Base-by-base conservation (phyloP, 495 filamentous ascomycete genomes). In the Penicillium lividum region DNA sequence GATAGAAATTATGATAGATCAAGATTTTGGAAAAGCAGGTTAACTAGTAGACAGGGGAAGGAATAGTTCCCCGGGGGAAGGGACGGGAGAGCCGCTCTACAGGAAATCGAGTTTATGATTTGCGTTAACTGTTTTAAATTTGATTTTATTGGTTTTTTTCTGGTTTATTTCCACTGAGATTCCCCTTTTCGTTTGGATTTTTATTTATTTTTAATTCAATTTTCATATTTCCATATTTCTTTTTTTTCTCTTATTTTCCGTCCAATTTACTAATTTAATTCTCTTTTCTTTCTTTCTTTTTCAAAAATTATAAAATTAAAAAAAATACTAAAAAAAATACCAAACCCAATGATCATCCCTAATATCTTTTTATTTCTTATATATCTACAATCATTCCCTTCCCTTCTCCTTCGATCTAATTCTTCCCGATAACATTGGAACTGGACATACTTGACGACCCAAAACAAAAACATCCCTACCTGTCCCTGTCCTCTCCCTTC, bases 61-160 rank as follows among this genome's bases (percentile, higher is more conserved):
- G 64, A 68, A 62, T 70, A 68, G 72, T 61, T 65, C 65, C 66
- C 63, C 65, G 67, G 66, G 66, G 58, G 58, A 36, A 47, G 70
- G 67, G 63, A 68, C 68, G 71, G 73, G 69, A 72, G 69, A 73
- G 73, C 69, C 71, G 68, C 68, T 63, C 49, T 63, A 63, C 62
- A 66, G 64, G 59, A 68, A 66, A 65, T 61, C 16, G n/a, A 53
- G 22, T 18, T 54, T 54, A 33, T 34, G 53, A 55, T 55, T 55
- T 31, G 40, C 28, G 22, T 45, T 22, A 22, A 38, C 50, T 61
- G 53, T 49, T 51, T 56, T 36, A 52, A 52, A 62, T 59, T 33
- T 40, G 33, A 13, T 53, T 53, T 28, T 29, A 27, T 30, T 40
- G 29, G 46, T 54, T 56, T 51, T 50, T 47, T 59, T 60, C 54